Base-by-base conservation (phyloP, 2,329 filamentous ascomycete species). In the Aspergillus piperis region DNA sequence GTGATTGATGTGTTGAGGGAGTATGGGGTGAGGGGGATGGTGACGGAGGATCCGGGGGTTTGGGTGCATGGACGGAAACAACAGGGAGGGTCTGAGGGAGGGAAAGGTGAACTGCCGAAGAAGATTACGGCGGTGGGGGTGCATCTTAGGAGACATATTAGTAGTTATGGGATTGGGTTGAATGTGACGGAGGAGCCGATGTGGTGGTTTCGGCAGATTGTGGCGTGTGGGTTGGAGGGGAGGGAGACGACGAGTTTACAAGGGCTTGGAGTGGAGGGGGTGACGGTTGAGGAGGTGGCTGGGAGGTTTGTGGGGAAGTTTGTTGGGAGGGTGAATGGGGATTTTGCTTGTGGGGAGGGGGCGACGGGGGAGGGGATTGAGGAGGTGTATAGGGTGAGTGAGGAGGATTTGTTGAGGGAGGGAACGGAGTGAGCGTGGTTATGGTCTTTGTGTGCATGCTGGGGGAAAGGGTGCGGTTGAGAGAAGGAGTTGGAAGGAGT, bases 101-200 rank as follows among this genome's bases (percentile, higher is more conserved):
- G 59, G 10, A 38, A 55, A 36, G 15, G 55, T 11, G 32, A 36
- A 10, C 38, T 62, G 59, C 68, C 65, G 67, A 74, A 62, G 54
- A 99, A 98, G 81, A 92, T 99, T 67, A 91, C 92, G 0, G 92
- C 93, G 0, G 80, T 98, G 44, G 95, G 95, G 0, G 91, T 99
- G n/a, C 93, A 98, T 78, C 84, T 97, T 64, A 82, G 92, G 13
- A 82, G 94, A 49, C 88, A 96, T 75, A 84, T 98, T 39, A 92
- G 88, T 23, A 91, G 89, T 62, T 90, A 96, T 74, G 95, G 95
- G 6, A 83, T 96, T 36, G 93, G 91, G 2, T 73, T 97, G 56
- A 81, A 81, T 67, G 74, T 81, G 5, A 79, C 76, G 2, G 69
- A 78, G 49, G 75, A 80, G 63, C 72, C 73, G 91, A 96, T 81